These are phyloP conservation scores for Eimeria zaria DNA, from an alignment of 169 alveolate species.

Conservation along the genomic window DNA sequence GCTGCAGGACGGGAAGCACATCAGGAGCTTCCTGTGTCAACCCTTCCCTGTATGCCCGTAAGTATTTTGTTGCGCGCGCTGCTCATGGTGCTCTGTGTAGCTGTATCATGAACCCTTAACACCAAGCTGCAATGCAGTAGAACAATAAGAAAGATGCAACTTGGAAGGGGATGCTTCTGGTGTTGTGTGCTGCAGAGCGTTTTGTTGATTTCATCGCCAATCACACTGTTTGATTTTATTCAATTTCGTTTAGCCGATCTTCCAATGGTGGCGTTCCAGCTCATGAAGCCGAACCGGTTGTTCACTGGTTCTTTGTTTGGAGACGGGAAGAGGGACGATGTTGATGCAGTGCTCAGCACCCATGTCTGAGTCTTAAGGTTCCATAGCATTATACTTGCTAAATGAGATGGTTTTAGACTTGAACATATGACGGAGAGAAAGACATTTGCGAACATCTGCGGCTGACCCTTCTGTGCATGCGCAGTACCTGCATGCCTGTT, in stretches of 20 bases:
- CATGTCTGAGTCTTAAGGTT: neutral
- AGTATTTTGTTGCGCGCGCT: neutral
- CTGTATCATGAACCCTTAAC: neutral
- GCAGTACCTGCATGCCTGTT: neutral
- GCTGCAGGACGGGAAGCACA: conserved; percentile 70
- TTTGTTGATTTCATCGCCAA: conserved; percentile 76
- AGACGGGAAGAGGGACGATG: neutral
- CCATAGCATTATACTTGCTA: neutral
- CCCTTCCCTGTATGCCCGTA: conserved; percentile 64
- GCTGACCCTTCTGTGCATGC: neutral
- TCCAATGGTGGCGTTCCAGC: neutral
- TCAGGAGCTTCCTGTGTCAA: conserved; percentile 43
- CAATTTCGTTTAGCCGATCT: neutral
- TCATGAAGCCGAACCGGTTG: neutral
- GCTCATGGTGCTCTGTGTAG: neutral
- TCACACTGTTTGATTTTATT: conserved; percentile 58
- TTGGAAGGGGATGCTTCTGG: neutral
- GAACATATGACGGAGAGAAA: neutral
- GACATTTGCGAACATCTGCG: conserved; percentile 1
- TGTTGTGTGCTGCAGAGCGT: conserved; percentile 70
- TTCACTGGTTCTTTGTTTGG: neutral
- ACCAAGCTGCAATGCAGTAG: neutral
- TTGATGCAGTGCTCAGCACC: conserved; percentile 4
- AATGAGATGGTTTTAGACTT: neutral
- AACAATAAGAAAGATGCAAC: neutral